Conservation (phyloP, 1,284 basidiomycete genomes). For the Cryptococcus sp. region DNA sequence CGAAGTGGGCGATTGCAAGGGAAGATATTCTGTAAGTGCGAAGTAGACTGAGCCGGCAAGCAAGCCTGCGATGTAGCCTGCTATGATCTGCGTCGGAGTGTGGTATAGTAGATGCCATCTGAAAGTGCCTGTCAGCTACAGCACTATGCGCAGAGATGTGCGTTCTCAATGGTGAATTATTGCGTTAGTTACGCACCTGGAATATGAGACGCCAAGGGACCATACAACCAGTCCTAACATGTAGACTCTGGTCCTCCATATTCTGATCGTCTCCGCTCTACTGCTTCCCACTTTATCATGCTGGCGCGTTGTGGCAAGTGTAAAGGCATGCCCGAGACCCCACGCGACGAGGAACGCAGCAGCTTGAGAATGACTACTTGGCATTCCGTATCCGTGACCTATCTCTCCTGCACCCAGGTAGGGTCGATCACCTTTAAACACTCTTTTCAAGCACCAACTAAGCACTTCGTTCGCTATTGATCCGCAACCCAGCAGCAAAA, state of each 20-base stretch:
- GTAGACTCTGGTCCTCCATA: slow-evolving; percentile 30
- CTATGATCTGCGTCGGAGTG: slow-evolving; percentile 40
- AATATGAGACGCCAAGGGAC: slow-evolving; percentile 48
- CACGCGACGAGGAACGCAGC: slow-evolving; percentile 45
- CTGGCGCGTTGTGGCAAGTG: slow-evolving; percentile 12
- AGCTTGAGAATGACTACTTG: slow-evolving; percentile 50
- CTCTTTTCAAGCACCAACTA: slow-evolving; percentile 37
- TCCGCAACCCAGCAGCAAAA: slow-evolving; percentile 41
- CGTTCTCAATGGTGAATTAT: no score
- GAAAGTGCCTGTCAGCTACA: not conserved
- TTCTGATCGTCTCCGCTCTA: slow-evolving; percentile 12
- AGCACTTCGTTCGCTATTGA: slow-evolving; percentile 44
- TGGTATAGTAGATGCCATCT: slow-evolving; percentile 51
- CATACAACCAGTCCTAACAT: slow-evolving; percentile 42
- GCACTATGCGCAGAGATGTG: no score
- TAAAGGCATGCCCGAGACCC: slow-evolving; percentile 39
- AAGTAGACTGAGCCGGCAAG: slow-evolving; percentile 34
- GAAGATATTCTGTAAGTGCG: slow-evolving; percentile 38
- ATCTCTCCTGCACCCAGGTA: slow-evolving; percentile 35
- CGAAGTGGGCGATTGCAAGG: slow-evolving; percentile 26
- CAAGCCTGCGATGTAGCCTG: slow-evolving; percentile 41
- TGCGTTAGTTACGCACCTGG: slow-evolving; percentile 28
- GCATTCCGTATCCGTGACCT: slow-evolving; percentile 51
- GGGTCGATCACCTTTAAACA: slow-evolving; percentile 37
- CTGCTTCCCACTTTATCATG: not conserved